Evolutionary conservation across 2,329 filamentous ascomycete species (phyloP), one percentile per base, ranked within the genome.

Genomic region (Alternaria burnsii): DNA sequence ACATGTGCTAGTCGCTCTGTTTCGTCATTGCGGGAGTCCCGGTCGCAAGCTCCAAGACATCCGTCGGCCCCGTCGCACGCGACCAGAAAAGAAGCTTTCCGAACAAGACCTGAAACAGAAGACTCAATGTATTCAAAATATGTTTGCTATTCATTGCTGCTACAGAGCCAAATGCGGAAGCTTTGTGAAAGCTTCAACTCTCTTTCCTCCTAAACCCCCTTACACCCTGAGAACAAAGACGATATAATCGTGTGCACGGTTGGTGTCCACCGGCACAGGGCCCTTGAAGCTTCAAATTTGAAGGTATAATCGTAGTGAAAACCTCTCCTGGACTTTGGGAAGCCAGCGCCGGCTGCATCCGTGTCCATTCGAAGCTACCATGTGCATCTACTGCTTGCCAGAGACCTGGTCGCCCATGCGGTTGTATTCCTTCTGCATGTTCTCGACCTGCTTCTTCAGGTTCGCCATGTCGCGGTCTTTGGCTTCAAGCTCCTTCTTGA

Each of bases 361-460:
- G 30, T 52, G 42, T 55, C 65, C 58, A 60, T 65, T 63, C 53
- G 58, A 62, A 36, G 20, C 43, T 48, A n/a, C 34, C 36, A 12
- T 44, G 30, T 36, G 28, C 48, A 41, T 84, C 80, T 81, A 88
- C 72, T 82, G 78, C 80, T 87, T 80, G 64, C 86, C 85, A 61
- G 88, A 86, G 71, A 94, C 90, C 84, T 95, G 88, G 76, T 98
- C 94, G 66, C 92, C 89, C 72, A 98, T 85, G 69, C 89, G 88
- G 78, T 92, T 88, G 81, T 97, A 98, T 84, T 96, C 94, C 76
- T 88, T 87, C 79, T 89, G 88, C 62, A 98, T 85, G 52, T 91
- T 91, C 77, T 91, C 88, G 65, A 89, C 87, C 86, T 99, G 95
- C 86, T 96, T 97, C 90, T 96, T 97, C 71, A 98, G 84, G 58